A percentile compares a stretch with the other conserved stretches of the same genome.
Evolutionary conservation across 352 stramenopile species (phyloP).

Genomic region (Poterioochromonas sp.): DNA sequence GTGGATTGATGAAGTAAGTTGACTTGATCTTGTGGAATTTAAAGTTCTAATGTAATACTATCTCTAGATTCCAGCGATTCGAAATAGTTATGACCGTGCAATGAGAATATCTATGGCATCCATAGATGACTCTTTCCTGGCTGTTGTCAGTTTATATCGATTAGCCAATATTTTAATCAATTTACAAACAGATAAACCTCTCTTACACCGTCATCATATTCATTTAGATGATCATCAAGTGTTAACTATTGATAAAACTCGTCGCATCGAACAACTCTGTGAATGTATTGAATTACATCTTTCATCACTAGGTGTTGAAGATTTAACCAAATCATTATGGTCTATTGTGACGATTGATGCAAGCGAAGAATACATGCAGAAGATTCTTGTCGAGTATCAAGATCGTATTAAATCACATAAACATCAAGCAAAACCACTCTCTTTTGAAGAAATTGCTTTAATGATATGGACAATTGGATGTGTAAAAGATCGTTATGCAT

Average conservation of each 20-base stretch:
- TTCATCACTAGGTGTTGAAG: background rate
- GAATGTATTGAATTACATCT: background rate
- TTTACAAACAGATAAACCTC: background rate
- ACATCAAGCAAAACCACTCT: background rate
- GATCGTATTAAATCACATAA: background rate
- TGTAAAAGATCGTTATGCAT: background rate
- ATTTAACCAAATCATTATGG: background rate
- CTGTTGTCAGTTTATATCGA: background rate
- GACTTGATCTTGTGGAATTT: too few species aligned
- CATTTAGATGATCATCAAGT: background rate
- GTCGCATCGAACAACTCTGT: background rate
- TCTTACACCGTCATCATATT: background rate
- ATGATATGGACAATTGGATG: background rate
- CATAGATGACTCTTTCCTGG: background rate
- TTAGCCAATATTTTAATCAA: background rate
- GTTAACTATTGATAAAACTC: too few species aligned
- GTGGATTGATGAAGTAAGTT: too few species aligned
- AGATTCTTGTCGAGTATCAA: background rate
- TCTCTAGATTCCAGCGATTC: background rate
- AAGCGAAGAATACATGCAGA: background rate
- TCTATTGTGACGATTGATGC: background rate
- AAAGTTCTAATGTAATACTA: too few species aligned
- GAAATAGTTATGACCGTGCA: background rate
- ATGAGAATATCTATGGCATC: background rate
- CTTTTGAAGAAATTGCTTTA: background rate